Evolutionary conservation across 1,284 basidiomycete genomes (phyloP).

Genomic region (Ustilago hordei): DNA sequence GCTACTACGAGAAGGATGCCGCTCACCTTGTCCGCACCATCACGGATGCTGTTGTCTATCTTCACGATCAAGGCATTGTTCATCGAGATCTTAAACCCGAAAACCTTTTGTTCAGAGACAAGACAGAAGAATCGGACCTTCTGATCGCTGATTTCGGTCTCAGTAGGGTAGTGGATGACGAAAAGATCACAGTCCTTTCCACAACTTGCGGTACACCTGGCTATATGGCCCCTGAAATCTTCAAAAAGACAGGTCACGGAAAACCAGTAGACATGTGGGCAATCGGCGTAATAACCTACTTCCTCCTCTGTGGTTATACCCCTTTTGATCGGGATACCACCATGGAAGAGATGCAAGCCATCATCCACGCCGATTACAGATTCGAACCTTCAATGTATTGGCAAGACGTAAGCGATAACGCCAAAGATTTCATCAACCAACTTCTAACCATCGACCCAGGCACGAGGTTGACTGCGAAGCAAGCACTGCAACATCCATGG

Average conservation of each 20-base stretch:
- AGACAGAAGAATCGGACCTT: slow-evolving; percentile 90
- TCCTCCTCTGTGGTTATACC: slow-evolving; percentile 68
- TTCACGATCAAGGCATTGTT: slow-evolving; percentile 93
- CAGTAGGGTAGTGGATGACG: slow-evolving; percentile 85
- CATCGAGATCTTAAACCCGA: slow-evolving; percentile 97
- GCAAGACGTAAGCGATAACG: slow-evolving; percentile 61
- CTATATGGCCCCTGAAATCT: slow-evolving; percentile 99
- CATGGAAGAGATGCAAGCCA: slow-evolving; percentile 68
- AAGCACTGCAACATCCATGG: slow-evolving; percentile 65
- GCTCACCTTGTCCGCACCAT: slow-evolving; percentile 89
- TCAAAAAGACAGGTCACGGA: slow-evolving; percentile 89
- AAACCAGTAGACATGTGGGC: slow-evolving; percentile 90
- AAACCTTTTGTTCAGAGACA: slow-evolving; percentile 92
- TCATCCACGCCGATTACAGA: slow-evolving; percentile 66
- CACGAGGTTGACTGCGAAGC: slow-evolving; percentile 57
- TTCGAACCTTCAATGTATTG: slow-evolving; percentile 67
- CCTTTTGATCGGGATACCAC: slow-evolving; percentile 68
- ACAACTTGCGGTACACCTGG: slow-evolving; percentile 93
- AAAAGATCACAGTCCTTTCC: slow-evolving; percentile 86
- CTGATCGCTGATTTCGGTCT: slow-evolving; percentile 98
- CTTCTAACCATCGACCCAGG: slow-evolving; percentile 64
- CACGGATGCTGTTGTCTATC: slow-evolving; percentile 86
- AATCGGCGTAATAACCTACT: slow-evolving; percentile 69
- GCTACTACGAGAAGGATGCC: slow-evolving; percentile 96
- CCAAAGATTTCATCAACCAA: slow-evolving; percentile 65